Conservation (phyloP, 1,284 basidiomycete species). For the Rhodotorula mucilaginosa region DNA sequence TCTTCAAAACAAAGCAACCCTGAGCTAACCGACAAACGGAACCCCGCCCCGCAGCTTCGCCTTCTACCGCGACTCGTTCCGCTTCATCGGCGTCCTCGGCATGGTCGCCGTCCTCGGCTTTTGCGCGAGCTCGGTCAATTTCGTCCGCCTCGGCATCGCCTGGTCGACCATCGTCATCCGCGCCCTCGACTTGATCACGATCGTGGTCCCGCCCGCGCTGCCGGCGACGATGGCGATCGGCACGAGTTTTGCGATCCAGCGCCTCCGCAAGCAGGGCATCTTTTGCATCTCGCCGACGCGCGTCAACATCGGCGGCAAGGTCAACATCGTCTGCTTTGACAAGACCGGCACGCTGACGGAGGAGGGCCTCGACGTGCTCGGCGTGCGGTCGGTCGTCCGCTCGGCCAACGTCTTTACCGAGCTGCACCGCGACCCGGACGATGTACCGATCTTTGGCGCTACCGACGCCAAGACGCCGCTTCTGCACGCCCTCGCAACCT, state of each 20-base stretch:
- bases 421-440: conserved; percentile 79
- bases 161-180: conserved; percentile 91
- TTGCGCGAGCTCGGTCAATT: conserved; percentile 70
- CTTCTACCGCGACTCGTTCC: conserved; percentile 70
- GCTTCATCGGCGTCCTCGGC: conserved; percentile 90
- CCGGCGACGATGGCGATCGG: conserved; percentile 97
- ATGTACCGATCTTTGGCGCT: conserved; percentile 68
- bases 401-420: conserved; percentile 76
- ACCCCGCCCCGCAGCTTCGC: conserved; percentile 39
- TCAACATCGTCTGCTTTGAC: conserved; percentile 98
- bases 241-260: conserved; percentile 88
- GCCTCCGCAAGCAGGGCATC: conserved; percentile 83
- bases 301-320: conserved; percentile 92
- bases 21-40: no score
- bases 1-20: no score
- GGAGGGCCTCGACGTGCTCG: conserved; percentile 95
- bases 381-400: conserved; percentile 78
- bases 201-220: conserved; percentile 95
- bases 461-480: conserved; percentile 69
- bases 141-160: conserved; percentile 79
- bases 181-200: conserved; percentile 94
- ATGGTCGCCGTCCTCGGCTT: conserved; percentile 57
- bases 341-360: conserved; percentile 99
- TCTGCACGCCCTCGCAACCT: conserved; percentile 89
- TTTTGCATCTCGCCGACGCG: conserved; percentile 97